phyloP scores from a whole-genome alignment of 768 basidiomycete genomes.

The Dioszegia hungarica region DNA sequence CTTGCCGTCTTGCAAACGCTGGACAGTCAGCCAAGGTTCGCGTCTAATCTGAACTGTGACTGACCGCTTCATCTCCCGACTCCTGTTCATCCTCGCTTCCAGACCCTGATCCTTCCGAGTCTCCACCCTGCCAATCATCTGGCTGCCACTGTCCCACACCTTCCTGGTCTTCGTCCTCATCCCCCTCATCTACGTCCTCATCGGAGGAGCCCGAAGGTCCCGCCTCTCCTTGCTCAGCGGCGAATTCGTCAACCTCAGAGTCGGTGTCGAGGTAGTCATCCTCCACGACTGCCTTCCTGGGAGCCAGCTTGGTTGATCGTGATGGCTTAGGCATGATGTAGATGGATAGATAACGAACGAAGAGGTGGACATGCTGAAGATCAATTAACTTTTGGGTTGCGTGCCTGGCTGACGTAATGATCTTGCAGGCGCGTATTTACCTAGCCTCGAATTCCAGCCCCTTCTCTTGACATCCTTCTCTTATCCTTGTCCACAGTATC shows the following conservation, averaged over 20 bases:
- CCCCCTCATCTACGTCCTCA: conserved; percentile 22
- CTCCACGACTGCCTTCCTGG: conserved; percentile 7
- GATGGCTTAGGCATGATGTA: not conserved
- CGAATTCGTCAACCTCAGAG: conserved; percentile 48
- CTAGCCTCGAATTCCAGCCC: no score
- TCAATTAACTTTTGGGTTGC: no score
- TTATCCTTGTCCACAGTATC: not conserved
- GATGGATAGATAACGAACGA: not conserved
- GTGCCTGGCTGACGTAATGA: no score
- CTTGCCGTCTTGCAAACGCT: not conserved
- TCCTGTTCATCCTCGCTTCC: conserved; percentile 24
- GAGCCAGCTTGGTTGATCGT: no score
- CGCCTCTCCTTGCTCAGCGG: conserved; percentile 16
- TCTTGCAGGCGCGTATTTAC: no score
- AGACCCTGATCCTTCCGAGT: conserved; percentile 11
- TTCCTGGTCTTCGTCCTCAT: conserved; percentile 27
- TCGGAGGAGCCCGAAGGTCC: conserved; percentile 12
- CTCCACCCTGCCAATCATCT: conserved; percentile 39
- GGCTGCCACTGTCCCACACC: conserved; percentile 32
- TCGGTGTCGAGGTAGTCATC: conserved; percentile 35
- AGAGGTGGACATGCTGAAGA: no score
- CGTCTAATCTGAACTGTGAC: not conserved
- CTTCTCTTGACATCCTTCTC: not conserved
- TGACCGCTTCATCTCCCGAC: conserved; percentile 13
- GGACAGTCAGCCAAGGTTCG: not conserved